Evolutionary conservation across 768 basidiomycete genomes (phyloP), one percentile per base, ranked within the genome.

Genomic region (Leccinum arenicola): DNA sequence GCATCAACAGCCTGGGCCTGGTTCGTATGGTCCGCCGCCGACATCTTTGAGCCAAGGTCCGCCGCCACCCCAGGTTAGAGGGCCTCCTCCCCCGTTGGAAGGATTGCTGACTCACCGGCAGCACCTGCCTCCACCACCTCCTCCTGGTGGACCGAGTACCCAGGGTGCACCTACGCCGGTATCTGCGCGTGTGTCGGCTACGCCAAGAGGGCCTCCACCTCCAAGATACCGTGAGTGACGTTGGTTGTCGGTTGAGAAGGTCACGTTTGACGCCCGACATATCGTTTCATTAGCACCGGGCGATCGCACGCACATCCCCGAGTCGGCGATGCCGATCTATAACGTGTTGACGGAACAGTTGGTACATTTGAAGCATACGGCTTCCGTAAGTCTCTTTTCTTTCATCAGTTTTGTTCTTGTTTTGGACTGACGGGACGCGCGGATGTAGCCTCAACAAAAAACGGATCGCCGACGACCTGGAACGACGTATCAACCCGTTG

Each of bases 291-390:
- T 68, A 96, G 94, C 95, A 47, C 80, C 86, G 53, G 95, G 95
- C 57, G 95, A 98, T 71, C 82, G 95, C 27, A 84, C 83, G n/a
- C 95, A 98, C 72, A 96, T 97, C 54, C 89, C 94, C 1, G 85
- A 87, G 9, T 75, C 80, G 50, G 79, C 82, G n/a, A 73, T 78
- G 57, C 85, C 88, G 1, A 85, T 90, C 52, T 94, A 80, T 61
- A 78, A 84, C 52, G 77, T 89, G 17, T 77, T 97, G 40, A 79
- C 79, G 21, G 79, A 79, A 50, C 86, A 89, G 57, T 68, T 95
- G 64, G 76, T 78, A 49, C 80, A 81, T 43, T 70, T 93, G 75
- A 92, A 83, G 76, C 88, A 93, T 69, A 83, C 79, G 12, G 83
- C 81, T 7, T 91, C 93, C 15, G 94, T 94, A 61, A 62, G 87